These are phyloP conservation scores for Diplodia scrobiculata DNA, from an alignment of 2,329 filamentous ascomycete species.

Conservation along the genomic window DNA sequence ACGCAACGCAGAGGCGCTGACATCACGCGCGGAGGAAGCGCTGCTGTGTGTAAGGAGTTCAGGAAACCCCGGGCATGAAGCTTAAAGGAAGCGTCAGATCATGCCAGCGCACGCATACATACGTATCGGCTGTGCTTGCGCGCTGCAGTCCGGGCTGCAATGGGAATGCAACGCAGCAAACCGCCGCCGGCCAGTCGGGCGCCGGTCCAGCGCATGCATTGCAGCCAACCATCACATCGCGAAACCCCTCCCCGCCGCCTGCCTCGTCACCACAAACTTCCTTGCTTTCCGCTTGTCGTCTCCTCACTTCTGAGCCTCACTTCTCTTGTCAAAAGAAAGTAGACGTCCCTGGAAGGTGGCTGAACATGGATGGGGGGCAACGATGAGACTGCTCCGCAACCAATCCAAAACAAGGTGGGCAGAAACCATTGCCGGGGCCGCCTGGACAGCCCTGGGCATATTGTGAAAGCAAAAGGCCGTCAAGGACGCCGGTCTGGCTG, in stretches of 20 bases:
- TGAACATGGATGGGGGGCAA: background rate
- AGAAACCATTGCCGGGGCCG: background rate
- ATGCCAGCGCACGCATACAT: constrained; percentile 27
- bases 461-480: background rate
- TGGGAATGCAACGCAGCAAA: constrained; percentile 20
- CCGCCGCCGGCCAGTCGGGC: constrained; percentile 18
- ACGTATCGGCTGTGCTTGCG: constrained; percentile 24
- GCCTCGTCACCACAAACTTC: background rate
- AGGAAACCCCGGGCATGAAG: background rate
- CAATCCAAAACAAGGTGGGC: background rate
- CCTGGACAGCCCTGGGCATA: background rate
- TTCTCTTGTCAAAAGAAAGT: constrained; percentile 5
- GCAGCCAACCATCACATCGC: constrained; percentile 24
- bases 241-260: constrained; percentile 17
- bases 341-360: background rate
- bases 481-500: background rate
- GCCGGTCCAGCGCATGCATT: constrained; percentile 21
- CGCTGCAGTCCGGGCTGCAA: constrained; percentile 19
- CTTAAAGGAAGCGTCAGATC: constrained; percentile 16
- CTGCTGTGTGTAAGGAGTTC: constrained; percentile 12
- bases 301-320: constrained; percentile 15
- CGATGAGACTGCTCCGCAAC: background rate
- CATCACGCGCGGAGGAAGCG: constrained; percentile 14
- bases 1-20: constrained; percentile 20
- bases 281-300: constrained; percentile 3